Evolutionary conservation across 2,329 filamentous ascomycete genomes (phyloP), one percentile per base, ranked within the genome.

Genomic region (Ophiostoma sp.): DNA sequence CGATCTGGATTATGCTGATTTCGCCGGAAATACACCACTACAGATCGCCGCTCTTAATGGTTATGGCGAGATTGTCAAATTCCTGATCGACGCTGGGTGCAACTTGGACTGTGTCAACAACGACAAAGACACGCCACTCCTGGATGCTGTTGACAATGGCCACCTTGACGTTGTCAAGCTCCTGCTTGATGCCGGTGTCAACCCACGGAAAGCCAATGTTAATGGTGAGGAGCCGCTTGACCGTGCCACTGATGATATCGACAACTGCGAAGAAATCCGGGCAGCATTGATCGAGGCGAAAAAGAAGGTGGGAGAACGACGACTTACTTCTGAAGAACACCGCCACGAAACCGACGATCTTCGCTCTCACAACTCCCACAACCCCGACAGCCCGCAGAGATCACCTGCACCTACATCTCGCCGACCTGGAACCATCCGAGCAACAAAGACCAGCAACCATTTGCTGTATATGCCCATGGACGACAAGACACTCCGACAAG

Each of bases 121-220:
- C 78, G 92, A 94, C 78, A 94, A 93, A 78, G 96, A 99, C 78
- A 98, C 96, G 0, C 96, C 96, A 36, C 87, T 99, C 48, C 91
- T 99, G 71, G 96, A 99, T 84, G 96, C 96, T 5, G 94, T 98
- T 36, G 96, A 98, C 78, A 99, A 99, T 78, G 93, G 93, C 0
- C 95, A 99, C 79, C 81, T 97, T 8, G 93, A 92, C 22, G 95
- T 98, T 3, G 93, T 99, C 57, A 93, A 90, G 78, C 85, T 97
- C 11, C 84, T 99, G 45, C 85, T 99, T 2, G 89, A 92, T 72
- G 92, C 95, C 73, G 95, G 95, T 12, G 95, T 97, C 15, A 97
- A 99, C 79, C 96, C 96, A 68, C 91, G 94, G 69, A 93, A 94
- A 77, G 91, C 94, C 64, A 98, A 98, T 80, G 91, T 93, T n/a